Base-by-base conservation (phyloP, 2,329 filamentous ascomycete species). In the Daldinia sp. region DNA sequence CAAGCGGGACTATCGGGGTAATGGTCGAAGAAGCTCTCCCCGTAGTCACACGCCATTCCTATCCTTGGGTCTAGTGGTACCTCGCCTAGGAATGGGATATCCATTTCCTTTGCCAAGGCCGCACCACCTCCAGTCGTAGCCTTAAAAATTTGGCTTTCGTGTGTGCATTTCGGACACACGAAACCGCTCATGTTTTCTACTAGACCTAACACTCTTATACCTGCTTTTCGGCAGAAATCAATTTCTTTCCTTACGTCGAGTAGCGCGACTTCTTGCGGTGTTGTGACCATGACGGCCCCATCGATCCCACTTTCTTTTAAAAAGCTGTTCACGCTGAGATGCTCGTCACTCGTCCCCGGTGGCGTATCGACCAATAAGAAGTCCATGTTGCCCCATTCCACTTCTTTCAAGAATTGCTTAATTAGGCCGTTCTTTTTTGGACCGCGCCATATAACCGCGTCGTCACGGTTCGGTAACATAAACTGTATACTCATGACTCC, bases 111-210 rank as follows among this genome's bases (percentile, higher is more conserved):
- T 1, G 95, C 94, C 68, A 99, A 77, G 39, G 86, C 87, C 58
- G 84, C 83, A 1, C 92, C 95, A 17, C 96, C 95, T 7, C 95
- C 95, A 0, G 95, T 99, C 8, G 92, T 96, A 9, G 95, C 89
- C 70, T 88, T 85, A 81, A 99, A 99, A 50, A 99, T 97, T 76
- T 96, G 87, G 72, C 85, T 90, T 75, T 88, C 82, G 68, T 93
- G 88, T 56, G 87, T 91, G 78, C 95, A 99, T 58, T 92, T 94
- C 8, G 94, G 94, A 74, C 95, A 99, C 54, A 99, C 94, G 71
- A 98, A 99, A 3, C 93, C 93, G 61, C 90, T 92, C 95, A 99
- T 99, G 75, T 99, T 99, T 82, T 99, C 95, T 13, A 97, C 95
- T 37, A 99, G 82, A 0, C 95, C 95, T 3, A 99, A 77, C 5